A percentile compares a stretch with the other conserved stretches of the same genome.
These are phyloP conservation scores for Penicillium pulvis DNA, from an alignment of 495 filamentous ascomycete genomes.

Conservation along the genomic window DNA sequence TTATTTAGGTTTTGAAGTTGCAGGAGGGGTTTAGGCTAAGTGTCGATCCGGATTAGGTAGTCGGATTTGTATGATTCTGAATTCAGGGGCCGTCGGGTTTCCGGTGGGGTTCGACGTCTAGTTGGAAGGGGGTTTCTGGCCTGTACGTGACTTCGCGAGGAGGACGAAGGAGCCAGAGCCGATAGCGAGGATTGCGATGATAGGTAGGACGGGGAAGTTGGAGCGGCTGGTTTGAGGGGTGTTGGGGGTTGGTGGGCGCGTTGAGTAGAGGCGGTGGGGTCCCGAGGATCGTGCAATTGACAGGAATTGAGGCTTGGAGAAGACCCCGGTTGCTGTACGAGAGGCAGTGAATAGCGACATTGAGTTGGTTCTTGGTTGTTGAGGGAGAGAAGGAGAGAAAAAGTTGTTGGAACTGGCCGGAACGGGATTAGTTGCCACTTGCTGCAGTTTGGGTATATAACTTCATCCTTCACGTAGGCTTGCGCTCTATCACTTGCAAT, in stretches of 20 bases:
- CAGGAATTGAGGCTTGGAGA: slow-evolving; percentile 20
- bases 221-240: slow-evolving; percentile 38
- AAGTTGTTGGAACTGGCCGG: slow-evolving; percentile 17
- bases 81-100: not conserved
- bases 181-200: slow-evolving; percentile 59
- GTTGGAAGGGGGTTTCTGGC: slow-evolving; percentile 19
- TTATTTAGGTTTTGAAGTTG: slow-evolving; percentile 13
- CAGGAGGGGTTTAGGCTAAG: slow-evolving; percentile 11
- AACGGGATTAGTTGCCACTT: slow-evolving; percentile 23
- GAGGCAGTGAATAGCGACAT: slow-evolving; percentile 14
- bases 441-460: not conserved
- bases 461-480: not conserved
- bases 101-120: not conserved
- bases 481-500: too few species aligned
- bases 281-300: slow-evolving; percentile 18
- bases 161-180: slow-evolving; percentile 62
- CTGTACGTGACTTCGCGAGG: slow-evolving; percentile 62
- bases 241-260: slow-evolving; percentile 26
- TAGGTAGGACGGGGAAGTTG: slow-evolving; percentile 65
- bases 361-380: slow-evolving; percentile 3
- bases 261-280: slow-evolving; percentile 28
- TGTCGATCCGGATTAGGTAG: slow-evolving; percentile 10
- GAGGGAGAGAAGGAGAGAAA: slow-evolving; percentile 9
- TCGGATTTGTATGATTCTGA: not conserved
- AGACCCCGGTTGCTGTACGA: slow-evolving; percentile 17